Base-by-base conservation (phyloP, 768 basidiomycete species). In the Calvatia gigantea region DNA sequence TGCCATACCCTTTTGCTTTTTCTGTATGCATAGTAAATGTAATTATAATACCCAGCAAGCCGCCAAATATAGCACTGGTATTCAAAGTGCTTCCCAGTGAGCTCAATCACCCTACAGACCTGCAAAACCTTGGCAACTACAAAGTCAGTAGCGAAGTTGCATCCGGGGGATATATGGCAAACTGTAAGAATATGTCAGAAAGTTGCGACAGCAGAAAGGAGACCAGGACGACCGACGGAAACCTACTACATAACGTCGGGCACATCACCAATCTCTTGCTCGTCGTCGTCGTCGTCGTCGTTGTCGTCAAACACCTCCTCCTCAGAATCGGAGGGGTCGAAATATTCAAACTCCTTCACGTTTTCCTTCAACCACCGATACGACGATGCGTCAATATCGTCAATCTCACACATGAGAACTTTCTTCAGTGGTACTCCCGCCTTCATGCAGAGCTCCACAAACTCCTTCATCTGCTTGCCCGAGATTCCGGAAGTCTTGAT, bases 271-370 rank as follows among this genome's bases (percentile, higher is more conserved):
- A 51, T 41, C 4, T 56, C 61, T 2, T 53, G 56, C 1, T 53
- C n/a, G n/a, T n/a, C n/a, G n/a, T n/a, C n/a, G n/a, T n/a, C n/a
- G n/a, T n/a, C n/a, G n/a, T n/a, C n/a, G n/a, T n/a, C n/a, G n/a
- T n/a, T n/a, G n/a, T n/a, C n/a, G n/a, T n/a, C 49, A 49, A 21
- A 44, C 38, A 35, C 62, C 35, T 67, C 70, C 17, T 72, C 72
- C 31, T 77, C 78, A 25, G 69, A 71, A 47, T 81, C 84, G 28
- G 83, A 84, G 31, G 81, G 75, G 55, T 82, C 83, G 57, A 84
- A 87, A 58, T 73, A 78, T 9, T 80, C 79, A 14, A 87, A 73
- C 29, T 69, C 69, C 55, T 81, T 76, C 48, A 84, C 47, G 60
- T 86, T 72, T 4, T 66, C 65, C 48, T 65, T 71, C 35, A 88